Percentiles rank a stretch among this genome's conserved stretches.
Evolutionary conservation across 345 rosid species (phyloP).

Genomic region (Salix purpurea): DNA sequence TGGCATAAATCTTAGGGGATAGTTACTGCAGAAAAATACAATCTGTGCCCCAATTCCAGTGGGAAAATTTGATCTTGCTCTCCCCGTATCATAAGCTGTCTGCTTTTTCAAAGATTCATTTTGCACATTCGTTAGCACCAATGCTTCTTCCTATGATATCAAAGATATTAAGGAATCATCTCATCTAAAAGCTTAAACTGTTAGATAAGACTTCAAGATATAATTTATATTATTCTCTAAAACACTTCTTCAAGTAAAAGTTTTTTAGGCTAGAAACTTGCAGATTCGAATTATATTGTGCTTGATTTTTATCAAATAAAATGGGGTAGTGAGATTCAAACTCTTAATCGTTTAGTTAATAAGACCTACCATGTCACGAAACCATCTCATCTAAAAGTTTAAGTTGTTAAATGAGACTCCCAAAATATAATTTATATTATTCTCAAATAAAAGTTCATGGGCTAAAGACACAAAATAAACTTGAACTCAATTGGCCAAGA

Average conservation of each 20-base stretch:
- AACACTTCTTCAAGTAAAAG: too few species aligned
- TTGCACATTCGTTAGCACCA: neutral
- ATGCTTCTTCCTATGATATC: neutral
- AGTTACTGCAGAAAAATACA: neutral
- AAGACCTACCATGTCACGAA: rapidly evolving
- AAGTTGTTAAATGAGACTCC: too few species aligned
- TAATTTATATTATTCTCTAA: too few species aligned
- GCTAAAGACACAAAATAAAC: neutral
- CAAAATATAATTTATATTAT: too few species aligned
- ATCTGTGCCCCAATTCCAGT: constrained; percentile 47
- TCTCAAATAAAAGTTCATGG: neutral
- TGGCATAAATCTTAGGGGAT: too few species aligned
- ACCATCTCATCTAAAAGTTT: too few species aligned
- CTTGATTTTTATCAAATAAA: too few species aligned
- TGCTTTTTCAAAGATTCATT: neutral
- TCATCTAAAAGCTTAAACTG: too few species aligned
- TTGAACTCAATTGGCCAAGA: neutral
- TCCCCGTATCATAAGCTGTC: constrained; percentile 37
- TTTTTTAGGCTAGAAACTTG: rapidly evolving
- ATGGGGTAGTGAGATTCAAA: too few species aligned
- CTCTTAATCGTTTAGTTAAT: too few species aligned
- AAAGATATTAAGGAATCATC: too few species aligned
- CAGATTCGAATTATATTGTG: rapidly evolving
- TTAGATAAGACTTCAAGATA: too few species aligned
- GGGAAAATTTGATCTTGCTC: constrained; percentile 62